These are phyloP conservation scores for Sphagnum contortum DNA, from an alignment of 225 moss, liverwort and hornwort species.

Conservation along the genomic window DNA sequence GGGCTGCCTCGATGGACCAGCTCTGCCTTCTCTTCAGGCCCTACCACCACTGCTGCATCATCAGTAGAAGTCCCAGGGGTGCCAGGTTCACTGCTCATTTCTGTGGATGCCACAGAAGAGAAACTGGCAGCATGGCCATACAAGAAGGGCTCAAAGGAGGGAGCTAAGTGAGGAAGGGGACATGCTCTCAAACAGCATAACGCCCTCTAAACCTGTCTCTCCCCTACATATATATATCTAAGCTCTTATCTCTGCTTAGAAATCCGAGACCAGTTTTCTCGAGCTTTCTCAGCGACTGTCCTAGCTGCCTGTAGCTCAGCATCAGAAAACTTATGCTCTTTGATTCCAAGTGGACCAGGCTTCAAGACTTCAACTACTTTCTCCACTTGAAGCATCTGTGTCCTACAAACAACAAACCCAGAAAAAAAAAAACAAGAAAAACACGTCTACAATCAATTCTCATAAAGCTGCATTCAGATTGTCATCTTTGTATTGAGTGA, in stretches of 20 bases:
- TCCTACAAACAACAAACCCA: not conserved
- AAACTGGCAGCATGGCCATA: constrained; percentile 26
- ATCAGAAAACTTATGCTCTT: constrained; percentile 22
- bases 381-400: constrained; percentile 10
- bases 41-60: constrained; percentile 21
- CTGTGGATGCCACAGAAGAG: constrained; percentile 30
- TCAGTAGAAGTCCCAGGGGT: constrained; percentile 30
- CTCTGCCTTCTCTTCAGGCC: constrained; percentile 48
- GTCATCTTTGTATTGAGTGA: no score
- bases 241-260: no score
- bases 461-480: no score
- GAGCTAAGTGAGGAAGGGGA: constrained; percentile 25
- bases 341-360: constrained; percentile 30
- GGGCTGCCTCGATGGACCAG: constrained; percentile 42
- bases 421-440: no score
- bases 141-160: constrained; percentile 24
- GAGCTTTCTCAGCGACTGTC: constrained; percentile 7
- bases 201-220: no score
- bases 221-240: no score
- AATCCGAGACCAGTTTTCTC: constrained; percentile 14
- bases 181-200: constrained; percentile 5
- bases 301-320: constrained; percentile 12
- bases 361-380: constrained; percentile 29
- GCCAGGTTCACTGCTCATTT: constrained; percentile 36
- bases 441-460: no score